Evolutionary conservation across 108 stramenopile genomes (phyloP).

Genomic region (Cyclotella sp.): DNA sequence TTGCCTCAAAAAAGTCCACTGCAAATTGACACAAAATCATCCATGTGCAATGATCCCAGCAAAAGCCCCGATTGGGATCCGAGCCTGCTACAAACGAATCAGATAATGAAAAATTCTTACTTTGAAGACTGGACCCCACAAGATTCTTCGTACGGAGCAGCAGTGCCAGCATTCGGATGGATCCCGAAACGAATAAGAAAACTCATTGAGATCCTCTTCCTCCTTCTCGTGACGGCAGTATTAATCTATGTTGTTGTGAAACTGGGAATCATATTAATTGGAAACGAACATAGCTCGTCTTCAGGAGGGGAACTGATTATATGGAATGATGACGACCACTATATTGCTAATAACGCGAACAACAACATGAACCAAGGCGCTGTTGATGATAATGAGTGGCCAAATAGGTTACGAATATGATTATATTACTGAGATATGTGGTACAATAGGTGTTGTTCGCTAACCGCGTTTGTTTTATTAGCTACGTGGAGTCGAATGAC

Average conservation of each 20-base stretch:
- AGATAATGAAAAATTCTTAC: not conserved
- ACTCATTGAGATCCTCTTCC: constrained; percentile 29
- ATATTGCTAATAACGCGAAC: constrained; percentile 8
- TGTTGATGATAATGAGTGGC: not conserved
- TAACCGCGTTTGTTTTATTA: no score
- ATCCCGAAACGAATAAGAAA: constrained; percentile 47
- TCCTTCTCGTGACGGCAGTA: constrained; percentile 16
- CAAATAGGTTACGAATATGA: not conserved
- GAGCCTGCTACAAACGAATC: not conserved
- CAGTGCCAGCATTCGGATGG: constrained; percentile 46
- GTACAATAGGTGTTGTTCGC: no score
- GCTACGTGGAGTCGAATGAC: no score
- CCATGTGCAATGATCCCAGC: not conserved
- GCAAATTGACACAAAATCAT: not conserved
- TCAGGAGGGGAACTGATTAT: not conserved
- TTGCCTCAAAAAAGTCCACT: constrained; percentile 1
- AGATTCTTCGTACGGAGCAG: constrained; percentile 52
- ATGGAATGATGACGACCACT: constrained; percentile 20
- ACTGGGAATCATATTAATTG: constrained; percentile 26
- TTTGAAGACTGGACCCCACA: constrained; percentile 49
- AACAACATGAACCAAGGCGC: not conserved
- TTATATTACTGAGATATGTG: not conserved
- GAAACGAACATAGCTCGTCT: constrained; percentile 2
- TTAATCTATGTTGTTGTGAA: constrained; percentile 42
- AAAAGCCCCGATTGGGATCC: constrained; percentile 17